Evolutionary conservation across 495 filamentous ascomycete species (phyloP), one percentile per base, ranked within the genome.

Genomic region (Lophiostoma macrostomum): DNA sequence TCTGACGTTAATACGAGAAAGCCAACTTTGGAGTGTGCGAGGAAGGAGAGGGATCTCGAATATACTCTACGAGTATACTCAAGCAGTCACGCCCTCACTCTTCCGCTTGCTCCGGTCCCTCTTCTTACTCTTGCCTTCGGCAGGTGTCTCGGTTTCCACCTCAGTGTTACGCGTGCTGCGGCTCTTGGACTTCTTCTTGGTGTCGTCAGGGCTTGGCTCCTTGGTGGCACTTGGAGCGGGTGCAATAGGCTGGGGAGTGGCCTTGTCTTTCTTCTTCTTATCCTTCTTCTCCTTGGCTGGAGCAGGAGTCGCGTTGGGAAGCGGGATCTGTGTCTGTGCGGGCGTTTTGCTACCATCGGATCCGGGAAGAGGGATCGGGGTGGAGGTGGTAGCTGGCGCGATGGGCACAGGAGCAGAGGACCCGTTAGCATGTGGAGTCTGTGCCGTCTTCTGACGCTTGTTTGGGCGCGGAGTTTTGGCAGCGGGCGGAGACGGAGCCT

Each of bases 361-460:
- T 23, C 6, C 23, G 11, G 50, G 56, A 22, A 54, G 11, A 5
- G 56, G 56, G 28, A 60, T 38, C 1, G 43, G 20, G 11, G 49
- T 53, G 8, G 7, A 7, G 3, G 31, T 12, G 27, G 10, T 52
- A 39, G 45, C 37, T 34, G 57, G 32, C 0, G 56, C 36, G 29
- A 31, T 46, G 11, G 37, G 37, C 19, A 45, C 28, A 10, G 43
- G 24, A 5, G 32, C 37, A 8, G 25, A 2, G 4, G 24, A 24
- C 23, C 41, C 56, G 35, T 54, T 54, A 23, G 32, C 38, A 5
- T 44, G 25, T 4, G 42, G 36, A 27, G 37, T 23, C 2, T 32
- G 2, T 1, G 53, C 38, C 1, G 41, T 48, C 56, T 64, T 64
- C 40, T 60, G 60, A 35, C 60, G 55, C 46, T 64, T 64, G 50